Conservation (phyloP, 2,329 filamentous ascomycete genomes). For the Colletotrichum chlorophyti region DNA sequence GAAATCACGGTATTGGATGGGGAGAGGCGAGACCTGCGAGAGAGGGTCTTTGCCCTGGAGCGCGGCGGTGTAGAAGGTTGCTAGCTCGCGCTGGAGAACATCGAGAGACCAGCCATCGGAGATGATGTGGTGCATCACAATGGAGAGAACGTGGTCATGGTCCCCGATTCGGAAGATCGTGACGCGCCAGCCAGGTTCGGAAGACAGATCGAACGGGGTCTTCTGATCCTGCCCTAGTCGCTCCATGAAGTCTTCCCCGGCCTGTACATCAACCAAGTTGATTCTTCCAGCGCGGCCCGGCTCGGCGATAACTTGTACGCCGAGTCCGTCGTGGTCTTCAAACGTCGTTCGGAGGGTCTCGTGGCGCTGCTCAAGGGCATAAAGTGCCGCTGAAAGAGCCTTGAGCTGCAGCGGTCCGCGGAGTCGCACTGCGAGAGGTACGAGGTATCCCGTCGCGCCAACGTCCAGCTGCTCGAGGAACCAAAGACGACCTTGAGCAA, state of each 20-base stretch:
- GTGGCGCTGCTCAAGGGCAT: conserved; percentile 30
- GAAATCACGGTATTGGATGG: conserved; percentile 1
- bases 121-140: conserved; percentile 11
- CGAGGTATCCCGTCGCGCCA: conserved; percentile 27
- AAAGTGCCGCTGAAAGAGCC: conserved; percentile 22
- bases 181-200: conserved; percentile 3
- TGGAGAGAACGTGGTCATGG: neutral
- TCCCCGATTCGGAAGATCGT: conserved; percentile 6
- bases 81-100: neutral
- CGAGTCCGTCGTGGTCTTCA: neutral
- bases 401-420: conserved; percentile 22
- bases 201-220: neutral
- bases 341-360: conserved; percentile 33
- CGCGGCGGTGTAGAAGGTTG: neutral
- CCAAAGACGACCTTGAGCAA: conserved; percentile 33
- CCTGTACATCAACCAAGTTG: neutral
- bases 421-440: conserved; percentile 27
- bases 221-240: neutral
- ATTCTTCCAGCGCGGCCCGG: neutral
- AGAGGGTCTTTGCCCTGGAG: neutral
- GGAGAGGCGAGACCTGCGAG: neutral
- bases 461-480: conserved; percentile 32
- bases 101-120: conserved; percentile 14
- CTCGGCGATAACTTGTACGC: conserved; percentile 8
- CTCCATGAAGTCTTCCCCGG: neutral